These are phyloP conservation scores for Chlorella vulgaris DNA, from an alignment of 139 green algal genomes.

Conservation along the genomic window DNA sequence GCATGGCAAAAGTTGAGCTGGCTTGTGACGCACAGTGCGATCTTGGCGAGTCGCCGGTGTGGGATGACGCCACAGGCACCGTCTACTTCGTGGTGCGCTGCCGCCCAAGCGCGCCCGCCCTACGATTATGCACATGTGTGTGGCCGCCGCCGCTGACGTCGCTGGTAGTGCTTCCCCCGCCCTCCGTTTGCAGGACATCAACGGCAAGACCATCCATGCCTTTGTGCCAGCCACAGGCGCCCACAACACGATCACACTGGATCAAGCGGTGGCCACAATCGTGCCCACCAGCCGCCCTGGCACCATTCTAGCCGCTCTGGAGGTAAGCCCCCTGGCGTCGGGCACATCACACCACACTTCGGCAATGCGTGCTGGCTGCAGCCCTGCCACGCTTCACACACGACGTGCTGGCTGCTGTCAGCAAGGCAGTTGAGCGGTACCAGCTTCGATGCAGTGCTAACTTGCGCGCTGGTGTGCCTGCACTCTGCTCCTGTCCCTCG, in stretches of 20 bases:
- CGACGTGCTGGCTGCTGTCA: too few relatives aligned
- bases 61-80: slow-evolving; percentile 39
- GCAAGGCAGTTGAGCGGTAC: too few relatives aligned
- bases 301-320: slow-evolving; percentile 39
- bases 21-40: slow-evolving; percentile 42
- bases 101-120: not conserved
- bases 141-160: not conserved
- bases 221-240: not conserved
- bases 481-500: not conserved
- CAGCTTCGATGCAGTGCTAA: too few relatives aligned
- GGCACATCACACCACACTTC: not conserved
- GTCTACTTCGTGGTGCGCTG: slow-evolving; percentile 56
- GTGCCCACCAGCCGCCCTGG: slow-evolving; percentile 36
- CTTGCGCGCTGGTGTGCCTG: too few relatives aligned
- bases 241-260: slow-evolving; percentile 16
- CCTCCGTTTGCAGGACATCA: slow-evolving; percentile 48
- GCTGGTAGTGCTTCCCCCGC: not conserved
- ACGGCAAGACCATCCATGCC: slow-evolving; percentile 43
- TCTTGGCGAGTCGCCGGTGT: slow-evolving; percentile 54
- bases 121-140: not conserved
- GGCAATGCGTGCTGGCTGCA: not conserved
- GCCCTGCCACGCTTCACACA: not conserved
- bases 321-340: not conserved
- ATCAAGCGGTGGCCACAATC: slow-evolving; percentile 38
- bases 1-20: slow-evolving; percentile 25